Evolutionary conservation across 1,284 basidiomycete species (phyloP).

Genomic region (Spongiforma sp.): DNA sequence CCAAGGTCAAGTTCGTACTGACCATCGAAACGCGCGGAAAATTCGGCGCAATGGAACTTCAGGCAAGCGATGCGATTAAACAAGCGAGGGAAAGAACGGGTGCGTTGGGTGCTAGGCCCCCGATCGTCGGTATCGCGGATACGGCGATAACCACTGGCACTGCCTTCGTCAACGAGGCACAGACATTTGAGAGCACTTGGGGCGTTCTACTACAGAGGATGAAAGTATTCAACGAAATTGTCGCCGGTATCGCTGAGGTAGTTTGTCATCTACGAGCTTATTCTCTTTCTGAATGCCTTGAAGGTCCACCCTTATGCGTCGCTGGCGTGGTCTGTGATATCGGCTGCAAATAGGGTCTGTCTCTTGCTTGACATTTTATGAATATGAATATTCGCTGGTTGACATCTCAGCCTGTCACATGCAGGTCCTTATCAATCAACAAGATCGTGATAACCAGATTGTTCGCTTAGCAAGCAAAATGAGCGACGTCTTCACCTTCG

Average conservation of each 20-base stretch:
- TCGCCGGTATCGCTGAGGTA: neutral
- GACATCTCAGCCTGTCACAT: constrained; percentile 2
- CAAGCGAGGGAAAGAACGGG: neutral
- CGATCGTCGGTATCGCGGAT: neutral
- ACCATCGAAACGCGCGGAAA: neutral
- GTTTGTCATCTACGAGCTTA: neutral
- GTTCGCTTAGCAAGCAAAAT: constrained; percentile 18
- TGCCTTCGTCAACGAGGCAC: neutral
- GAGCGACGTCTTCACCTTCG: constrained; percentile 20
- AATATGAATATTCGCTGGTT: neutral
- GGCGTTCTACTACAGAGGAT: neutral
- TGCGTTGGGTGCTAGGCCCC: neutral
- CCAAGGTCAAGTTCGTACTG: neutral
- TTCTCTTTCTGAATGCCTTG: neutral
- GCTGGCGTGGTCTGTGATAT: constrained; percentile 29
- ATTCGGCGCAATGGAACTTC: neutral
- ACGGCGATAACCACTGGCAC: neutral
- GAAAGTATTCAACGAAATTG: neutral
- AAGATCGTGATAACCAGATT: constrained; percentile 16
- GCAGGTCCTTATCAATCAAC: constrained; percentile 27
- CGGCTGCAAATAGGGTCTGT: constrained; percentile 24
- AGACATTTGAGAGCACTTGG: neutral
- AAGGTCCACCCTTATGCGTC: constrained; percentile 27
- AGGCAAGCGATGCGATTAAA: neutral
- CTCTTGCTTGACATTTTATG: neutral